phyloP scores from a whole-genome alignment of 2,329 filamentous ascomycete genomes.

The Rhexocercosporidium sp. region DNA sequence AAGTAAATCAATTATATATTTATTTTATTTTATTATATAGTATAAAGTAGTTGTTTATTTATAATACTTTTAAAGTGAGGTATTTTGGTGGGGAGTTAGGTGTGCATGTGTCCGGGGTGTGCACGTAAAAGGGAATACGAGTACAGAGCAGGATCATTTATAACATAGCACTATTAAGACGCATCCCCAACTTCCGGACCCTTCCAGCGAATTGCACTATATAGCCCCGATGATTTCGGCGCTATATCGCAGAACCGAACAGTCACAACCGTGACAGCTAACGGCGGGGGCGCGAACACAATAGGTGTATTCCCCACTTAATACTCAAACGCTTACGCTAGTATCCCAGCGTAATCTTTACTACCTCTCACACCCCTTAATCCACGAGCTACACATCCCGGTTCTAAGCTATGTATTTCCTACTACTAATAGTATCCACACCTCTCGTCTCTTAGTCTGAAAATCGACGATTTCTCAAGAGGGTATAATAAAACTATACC shows the following conservation, averaged over 20 bases:
- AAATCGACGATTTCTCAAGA: conserved; percentile 28
- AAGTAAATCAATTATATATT: too few relatives aligned
- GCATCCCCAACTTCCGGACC: conserved; percentile 19
- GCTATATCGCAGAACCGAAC: neutral
- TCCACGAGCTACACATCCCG: neutral
- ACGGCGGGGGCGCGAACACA: neutral
- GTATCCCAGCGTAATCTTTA: neutral
- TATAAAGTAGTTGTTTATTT: too few relatives aligned
- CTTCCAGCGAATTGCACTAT: conserved; percentile 19
- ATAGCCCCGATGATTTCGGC: conserved; percentile 10
- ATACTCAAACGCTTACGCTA: neutral
- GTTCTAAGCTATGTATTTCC: neutral
- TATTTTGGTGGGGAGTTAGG: too few relatives aligned
- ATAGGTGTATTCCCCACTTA: neutral
- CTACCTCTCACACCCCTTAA: neutral
- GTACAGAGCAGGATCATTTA: conserved; percentile 24
- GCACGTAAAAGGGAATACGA: too few relatives aligned
- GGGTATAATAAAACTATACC: conserved; percentile 16
- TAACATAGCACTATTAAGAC: conserved; percentile 16
- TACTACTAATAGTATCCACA: neutral
- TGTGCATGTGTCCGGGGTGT: too few relatives aligned
- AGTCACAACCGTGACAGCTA: neutral
- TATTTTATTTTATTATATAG: too few relatives aligned
- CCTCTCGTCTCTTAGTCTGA: conserved; percentile 6
- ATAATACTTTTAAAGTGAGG: too few relatives aligned